Base-by-base conservation (phyloP, 805 yeast genomes). In the Wickerhamiella sergipiensis region DNA sequence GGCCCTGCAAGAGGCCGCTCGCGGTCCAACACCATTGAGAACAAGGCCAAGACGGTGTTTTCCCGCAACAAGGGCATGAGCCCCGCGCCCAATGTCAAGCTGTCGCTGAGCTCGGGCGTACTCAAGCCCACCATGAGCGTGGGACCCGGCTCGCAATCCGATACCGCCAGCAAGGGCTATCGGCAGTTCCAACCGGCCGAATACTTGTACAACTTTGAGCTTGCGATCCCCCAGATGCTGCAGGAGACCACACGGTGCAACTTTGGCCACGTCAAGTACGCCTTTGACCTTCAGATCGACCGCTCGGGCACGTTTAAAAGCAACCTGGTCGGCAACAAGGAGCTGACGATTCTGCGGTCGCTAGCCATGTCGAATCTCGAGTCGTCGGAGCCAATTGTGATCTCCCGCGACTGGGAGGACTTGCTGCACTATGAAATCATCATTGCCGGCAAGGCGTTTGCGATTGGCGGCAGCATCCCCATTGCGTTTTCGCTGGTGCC, bases 351-450 rank as follows among this genome's bases (percentile, higher is more conserved):
- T 17, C 77, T 92, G 3, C 71, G 98, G 55, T 74, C 88, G 0
- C 89, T 89, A 10, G 73, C 85, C 1, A 88, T 84, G 52, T 77
- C 77, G 39, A 84, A 87, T 42, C 75, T 83, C 22, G 97, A 92
- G 63, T 90, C 85, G 61, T 81, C 83, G 55, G 98, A 92, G 63
- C 97, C 98, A 0, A 90, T 92, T 50, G 85, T 87, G 4, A 87
- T 92, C 38, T 75, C 83, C 24, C 74, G 95, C 53, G 90, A 85
- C 57, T 92, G 98, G 98, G 97, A 90, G 64, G 88, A 85, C 63
- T 86, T 85, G 63, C 67, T 92, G 31, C 81, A 81, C 57, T 92
- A 92, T 63, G 97, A 92, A 61, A 87, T 92, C 44, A 80, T 88
- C 18, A 81, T 92, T 50, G 94, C 95, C 1, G 85, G 95, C 24